Percentiles rank a stretch among this genome's conserved stretches.
Evolutionary conservation across 2,329 filamentous ascomycete genomes (phyloP).

Genomic region (Monilinia fructigena): DNA sequence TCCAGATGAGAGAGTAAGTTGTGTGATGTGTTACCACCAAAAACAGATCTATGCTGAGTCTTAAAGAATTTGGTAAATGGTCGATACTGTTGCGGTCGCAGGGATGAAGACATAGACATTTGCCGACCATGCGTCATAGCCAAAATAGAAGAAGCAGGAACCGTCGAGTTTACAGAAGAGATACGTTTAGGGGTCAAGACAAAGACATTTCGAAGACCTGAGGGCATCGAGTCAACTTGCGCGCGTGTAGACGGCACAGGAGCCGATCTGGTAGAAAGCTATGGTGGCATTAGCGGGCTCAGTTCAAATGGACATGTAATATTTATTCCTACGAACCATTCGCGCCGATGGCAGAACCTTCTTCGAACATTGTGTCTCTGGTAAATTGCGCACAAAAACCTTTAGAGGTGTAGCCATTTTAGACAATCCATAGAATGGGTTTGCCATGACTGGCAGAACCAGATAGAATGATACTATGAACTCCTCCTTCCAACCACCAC

Average conservation of each 20-base stretch:
- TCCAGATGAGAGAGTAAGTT: slow-evolving; percentile 80
- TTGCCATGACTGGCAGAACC: slow-evolving; percentile 23
- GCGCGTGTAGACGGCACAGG: slow-evolving; percentile 27
- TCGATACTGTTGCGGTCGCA: slow-evolving; percentile 26
- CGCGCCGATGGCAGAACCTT: background rate
- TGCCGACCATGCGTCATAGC: slow-evolving; percentile 28
- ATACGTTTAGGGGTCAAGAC: slow-evolving; percentile 13
- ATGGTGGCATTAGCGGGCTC: slow-evolving; percentile 3
- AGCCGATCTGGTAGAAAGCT: slow-evolving; percentile 22
- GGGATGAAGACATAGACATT: slow-evolving; percentile 32
- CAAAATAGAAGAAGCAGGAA: slow-evolving; percentile 25
- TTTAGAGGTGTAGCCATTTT: slow-evolving; percentile 20
- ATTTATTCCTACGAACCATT: slow-evolving; percentile 14
- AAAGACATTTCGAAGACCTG: slow-evolving; percentile 1
- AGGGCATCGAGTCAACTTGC: slow-evolving; percentile 9
- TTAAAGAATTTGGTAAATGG: slow-evolving; percentile 23
- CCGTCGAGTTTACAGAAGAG: slow-evolving; percentile 31
- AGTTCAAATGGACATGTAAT: background rate
- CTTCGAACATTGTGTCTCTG: slow-evolving; percentile 14
- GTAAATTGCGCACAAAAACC: slow-evolving; percentile 7
- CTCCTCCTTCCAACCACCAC: slow-evolving; percentile 24
- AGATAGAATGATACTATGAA: slow-evolving; percentile 13
- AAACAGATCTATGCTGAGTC: slow-evolving; percentile 34
- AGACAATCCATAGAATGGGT: slow-evolving; percentile 7
- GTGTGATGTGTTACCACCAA: slow-evolving; percentile 43